These are phyloP conservation scores for Taphrina betulina DNA, from an alignment of 1,139 yeast genomes.

Conservation along the genomic window DNA sequence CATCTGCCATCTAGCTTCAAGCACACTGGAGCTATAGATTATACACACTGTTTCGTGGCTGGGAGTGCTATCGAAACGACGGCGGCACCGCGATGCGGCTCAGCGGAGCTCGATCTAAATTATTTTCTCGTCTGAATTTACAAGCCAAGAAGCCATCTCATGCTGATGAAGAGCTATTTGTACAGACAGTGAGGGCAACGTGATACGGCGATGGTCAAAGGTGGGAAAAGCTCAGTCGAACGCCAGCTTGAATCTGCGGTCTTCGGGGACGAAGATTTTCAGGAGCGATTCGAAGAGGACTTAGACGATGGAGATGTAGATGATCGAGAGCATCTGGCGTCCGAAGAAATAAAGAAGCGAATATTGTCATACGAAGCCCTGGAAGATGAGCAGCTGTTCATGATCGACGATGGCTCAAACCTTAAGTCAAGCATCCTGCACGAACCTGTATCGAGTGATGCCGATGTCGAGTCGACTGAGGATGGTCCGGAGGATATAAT, in stretches of 20 bases:
- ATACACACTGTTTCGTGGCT: too few species aligned
- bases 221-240: slow-evolving; percentile 54
- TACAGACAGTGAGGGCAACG: too few species aligned
- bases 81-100: too few species aligned
- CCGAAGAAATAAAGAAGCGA: slow-evolving; percentile 43
- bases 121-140: too few species aligned
- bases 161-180: too few species aligned
- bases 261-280: slow-evolving; percentile 88
- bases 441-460: not conserved
- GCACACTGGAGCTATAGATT: too few species aligned
- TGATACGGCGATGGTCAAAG: not conserved
- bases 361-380: slow-evolving; percentile 44
- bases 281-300: slow-evolving; percentile 52
- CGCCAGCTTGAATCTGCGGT: slow-evolving; percentile 73
- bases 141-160: too few species aligned
- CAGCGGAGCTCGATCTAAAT: too few species aligned
- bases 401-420: slow-evolving; percentile 34
- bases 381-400: slow-evolving; percentile 40
- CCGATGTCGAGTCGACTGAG: not conserved
- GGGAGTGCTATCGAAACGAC: too few species aligned
- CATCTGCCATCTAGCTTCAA: too few species aligned
- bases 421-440: too few species aligned
- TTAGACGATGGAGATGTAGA: slow-evolving; percentile 42
- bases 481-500: slow-evolving; percentile 40
- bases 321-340: slow-evolving; percentile 42